Evolutionary conservation across 768 basidiomycete genomes (phyloP).

Genomic region (Amyloporia xantha): DNA sequence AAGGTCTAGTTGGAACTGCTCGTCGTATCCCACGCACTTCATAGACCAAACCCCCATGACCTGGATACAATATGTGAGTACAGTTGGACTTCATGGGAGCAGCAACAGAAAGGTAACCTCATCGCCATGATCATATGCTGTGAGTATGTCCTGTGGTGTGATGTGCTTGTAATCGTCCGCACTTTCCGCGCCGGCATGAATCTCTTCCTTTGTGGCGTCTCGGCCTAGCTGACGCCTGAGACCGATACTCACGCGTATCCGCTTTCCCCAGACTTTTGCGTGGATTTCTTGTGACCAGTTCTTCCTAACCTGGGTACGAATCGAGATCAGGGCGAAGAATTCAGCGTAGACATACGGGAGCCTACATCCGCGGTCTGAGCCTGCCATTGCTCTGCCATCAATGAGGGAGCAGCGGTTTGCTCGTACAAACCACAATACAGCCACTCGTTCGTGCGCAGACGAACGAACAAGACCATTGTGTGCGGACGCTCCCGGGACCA

Average conservation of each 20-base stretch:
- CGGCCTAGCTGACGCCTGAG: background rate
- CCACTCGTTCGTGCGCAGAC: constrained; percentile 13
- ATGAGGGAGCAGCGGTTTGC: background rate
- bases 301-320: constrained; percentile 15
- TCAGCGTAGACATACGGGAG: no score
- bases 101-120: background rate
- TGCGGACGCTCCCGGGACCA: background rate
- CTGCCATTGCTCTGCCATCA: constrained; percentile 27
- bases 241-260: constrained; percentile 22
- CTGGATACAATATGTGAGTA: constrained; percentile 20
- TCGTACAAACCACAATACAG: constrained; percentile 29
- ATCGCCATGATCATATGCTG: background rate
- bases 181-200: background rate
- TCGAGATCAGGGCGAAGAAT: background rate
- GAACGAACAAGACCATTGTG: constrained; percentile 5
- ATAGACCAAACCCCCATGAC: constrained; percentile 31
- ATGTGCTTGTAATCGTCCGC: background rate
- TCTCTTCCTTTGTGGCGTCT: background rate
- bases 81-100: background rate
- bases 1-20: constrained; percentile 24
- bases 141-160: background rate
- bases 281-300: constrained; percentile 23
- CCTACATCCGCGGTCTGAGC: no score
- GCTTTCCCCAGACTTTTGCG: constrained; percentile 23
- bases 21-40: constrained; percentile 37